Conservation (phyloP, 148 eudicot species). For the Chenopodium formosanum region DNA sequence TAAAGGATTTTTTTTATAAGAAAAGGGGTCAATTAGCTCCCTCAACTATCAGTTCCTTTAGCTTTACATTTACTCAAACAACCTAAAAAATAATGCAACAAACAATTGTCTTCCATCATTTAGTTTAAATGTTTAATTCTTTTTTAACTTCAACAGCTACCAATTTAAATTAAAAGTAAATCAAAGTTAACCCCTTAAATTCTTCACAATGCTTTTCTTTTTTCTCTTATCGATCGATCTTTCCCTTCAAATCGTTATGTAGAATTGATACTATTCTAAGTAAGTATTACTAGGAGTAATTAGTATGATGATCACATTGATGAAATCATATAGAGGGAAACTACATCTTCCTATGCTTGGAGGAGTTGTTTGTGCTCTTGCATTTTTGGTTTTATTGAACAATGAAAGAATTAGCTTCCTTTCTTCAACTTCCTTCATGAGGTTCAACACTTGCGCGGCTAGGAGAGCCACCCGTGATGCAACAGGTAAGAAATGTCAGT, state of each 20-base stretch:
- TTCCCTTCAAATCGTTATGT: not conserved
- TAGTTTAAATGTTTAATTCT: constrained; percentile 11
- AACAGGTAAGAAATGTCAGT: constrained; percentile 3
- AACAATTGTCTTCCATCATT: constrained; percentile 30
- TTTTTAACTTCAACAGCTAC: constrained; percentile 2
- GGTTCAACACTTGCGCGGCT: constrained; percentile 47
- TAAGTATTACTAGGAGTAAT: no score
- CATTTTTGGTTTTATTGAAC: constrained; percentile 56
- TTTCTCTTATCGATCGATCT: no score
- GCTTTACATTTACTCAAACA: constrained; percentile 80
- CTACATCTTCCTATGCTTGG: constrained; percentile 44
- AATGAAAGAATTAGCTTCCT: constrained; percentile 51
- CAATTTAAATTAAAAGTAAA: not conserved
- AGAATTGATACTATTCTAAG: not conserved
- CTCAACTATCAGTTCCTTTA: constrained; percentile 46
- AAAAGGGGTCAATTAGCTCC: constrained; percentile 1
- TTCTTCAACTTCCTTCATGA: constrained; percentile 42
- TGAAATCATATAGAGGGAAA: constrained; percentile 42
- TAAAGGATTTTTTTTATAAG: not conserved
- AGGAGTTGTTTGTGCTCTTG: constrained; percentile 43
- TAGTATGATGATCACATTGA: not conserved
- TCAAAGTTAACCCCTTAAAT: not conserved
- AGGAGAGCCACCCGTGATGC: constrained; percentile 22
- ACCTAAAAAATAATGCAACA: constrained; percentile 21
- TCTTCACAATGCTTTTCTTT: not conserved